These are phyloP conservation scores for Rutstroemia sp. DNA, from an alignment of 2,329 filamentous ascomycete genomes.

Conservation along the genomic window DNA sequence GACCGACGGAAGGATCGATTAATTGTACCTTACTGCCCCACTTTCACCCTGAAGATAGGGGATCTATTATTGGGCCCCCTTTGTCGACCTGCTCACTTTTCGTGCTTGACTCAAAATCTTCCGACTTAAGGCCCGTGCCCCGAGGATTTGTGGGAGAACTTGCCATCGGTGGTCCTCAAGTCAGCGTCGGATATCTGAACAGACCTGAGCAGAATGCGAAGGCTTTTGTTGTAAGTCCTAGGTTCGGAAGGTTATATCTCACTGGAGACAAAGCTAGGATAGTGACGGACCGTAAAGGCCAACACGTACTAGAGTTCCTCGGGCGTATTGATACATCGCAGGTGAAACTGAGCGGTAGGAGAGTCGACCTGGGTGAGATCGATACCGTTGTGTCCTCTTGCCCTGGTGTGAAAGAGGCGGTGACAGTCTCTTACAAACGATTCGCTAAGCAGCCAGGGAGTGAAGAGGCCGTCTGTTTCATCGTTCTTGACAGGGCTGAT, in stretches of 20 bases:
- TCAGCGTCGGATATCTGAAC: constrained; percentile 12
- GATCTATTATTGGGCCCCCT: background rate
- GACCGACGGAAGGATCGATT: constrained; percentile 1
- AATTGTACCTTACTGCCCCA: background rate
- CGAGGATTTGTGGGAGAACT: constrained; percentile 12
- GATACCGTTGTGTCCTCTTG: background rate
- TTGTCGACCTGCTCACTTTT: background rate
- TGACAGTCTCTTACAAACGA: constrained; percentile 1
- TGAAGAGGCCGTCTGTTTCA: constrained; percentile 1
- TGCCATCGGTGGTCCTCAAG: constrained; percentile 10
- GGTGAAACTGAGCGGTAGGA: constrained; percentile 57
- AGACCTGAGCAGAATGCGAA: constrained; percentile 8
- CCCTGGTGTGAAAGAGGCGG: background rate
- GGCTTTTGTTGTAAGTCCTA: constrained; percentile 14
- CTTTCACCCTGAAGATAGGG: background rate
- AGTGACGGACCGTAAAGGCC: constrained; percentile 42
- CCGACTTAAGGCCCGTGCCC: constrained; percentile 11
- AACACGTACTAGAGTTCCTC: constrained; percentile 46
- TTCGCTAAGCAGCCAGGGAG: background rate
- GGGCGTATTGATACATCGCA: constrained; percentile 53
- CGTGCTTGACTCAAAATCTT: background rate
- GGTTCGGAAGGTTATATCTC: constrained; percentile 37
- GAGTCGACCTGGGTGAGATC: constrained; percentile 57
- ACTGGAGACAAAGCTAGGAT: constrained; percentile 36
- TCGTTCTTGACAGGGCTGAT: background rate